These are phyloP conservation scores for Lachnum nothofagi DNA, from an alignment of 2,329 filamentous ascomycete genomes.

Conservation along the genomic window DNA sequence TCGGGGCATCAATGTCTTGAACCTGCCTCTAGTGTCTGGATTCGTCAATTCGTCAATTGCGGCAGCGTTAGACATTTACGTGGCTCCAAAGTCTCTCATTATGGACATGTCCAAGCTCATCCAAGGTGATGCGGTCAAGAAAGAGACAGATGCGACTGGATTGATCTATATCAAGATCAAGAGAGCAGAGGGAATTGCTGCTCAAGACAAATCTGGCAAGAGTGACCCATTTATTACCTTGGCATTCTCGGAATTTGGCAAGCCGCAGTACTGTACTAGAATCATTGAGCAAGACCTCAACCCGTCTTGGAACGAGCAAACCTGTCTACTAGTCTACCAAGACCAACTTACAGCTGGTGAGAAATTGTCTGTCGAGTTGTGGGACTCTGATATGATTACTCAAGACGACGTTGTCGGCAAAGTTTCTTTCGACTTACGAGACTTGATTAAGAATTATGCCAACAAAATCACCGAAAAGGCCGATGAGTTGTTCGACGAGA, in stretches of 20 bases:
- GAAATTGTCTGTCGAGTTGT: slow-evolving; percentile 18
- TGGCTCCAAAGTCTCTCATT: slow-evolving; percentile 20
- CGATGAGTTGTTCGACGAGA: slow-evolving; percentile 15
- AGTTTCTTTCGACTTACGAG: slow-evolving; percentile 16
- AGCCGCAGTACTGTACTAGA: slow-evolving; percentile 17
- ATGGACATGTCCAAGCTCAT: slow-evolving; percentile 22
- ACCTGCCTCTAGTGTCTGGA: slow-evolving; percentile 16
- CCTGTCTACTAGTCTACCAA: slow-evolving; percentile 17
- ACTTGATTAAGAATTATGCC: slow-evolving; percentile 18
- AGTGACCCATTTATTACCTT: slow-evolving; percentile 22
- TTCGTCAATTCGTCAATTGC: slow-evolving; percentile 21
- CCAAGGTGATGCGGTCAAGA: slow-evolving; percentile 19
- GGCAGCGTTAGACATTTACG: slow-evolving; percentile 19
- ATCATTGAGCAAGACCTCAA: slow-evolving; percentile 21
- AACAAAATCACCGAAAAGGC: slow-evolving; percentile 13
- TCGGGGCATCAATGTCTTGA: slow-evolving; percentile 18
- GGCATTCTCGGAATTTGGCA: slow-evolving; percentile 19
- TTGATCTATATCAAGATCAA: slow-evolving; percentile 22
- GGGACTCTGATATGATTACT: slow-evolving; percentile 18
- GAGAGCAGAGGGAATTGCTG: slow-evolving; percentile 15
- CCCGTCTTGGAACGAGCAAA: slow-evolving; percentile 19
- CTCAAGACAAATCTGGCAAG: slow-evolving; percentile 19
- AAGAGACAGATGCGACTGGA: slow-evolving; percentile 18
- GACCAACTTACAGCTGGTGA: slow-evolving; percentile 19
- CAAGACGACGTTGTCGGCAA: slow-evolving; percentile 20